These are phyloP conservation scores for Gillenia trifoliata DNA, from an alignment of 306 rosid species.

Conservation along the genomic window DNA sequence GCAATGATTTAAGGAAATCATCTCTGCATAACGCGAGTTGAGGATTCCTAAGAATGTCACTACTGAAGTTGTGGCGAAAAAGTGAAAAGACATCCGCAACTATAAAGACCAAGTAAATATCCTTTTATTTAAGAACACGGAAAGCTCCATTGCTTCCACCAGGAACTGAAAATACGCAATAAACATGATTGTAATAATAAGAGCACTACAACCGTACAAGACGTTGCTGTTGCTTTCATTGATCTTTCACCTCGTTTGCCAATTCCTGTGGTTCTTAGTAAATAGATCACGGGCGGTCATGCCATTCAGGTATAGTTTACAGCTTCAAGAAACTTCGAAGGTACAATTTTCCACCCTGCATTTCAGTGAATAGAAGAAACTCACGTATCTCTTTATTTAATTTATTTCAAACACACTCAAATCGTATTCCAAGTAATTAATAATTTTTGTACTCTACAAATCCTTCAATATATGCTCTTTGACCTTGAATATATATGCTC, in stretches of 20 bases:
- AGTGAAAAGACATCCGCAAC: slow-evolving; percentile 27
- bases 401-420: too few species aligned
- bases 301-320: neutral
- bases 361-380: neutral
- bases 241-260: slow-evolving; percentile 27
- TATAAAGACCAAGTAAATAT: slow-evolving; percentile 14
- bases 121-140: neutral
- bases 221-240: slow-evolving; percentile 36
- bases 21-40: slow-evolving; percentile 38
- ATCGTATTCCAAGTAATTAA: neutral
- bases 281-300: slow-evolving; percentile 27
- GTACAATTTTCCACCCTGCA: neutral
- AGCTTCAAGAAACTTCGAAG: neutral
- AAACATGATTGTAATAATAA: slow-evolving; percentile 38
- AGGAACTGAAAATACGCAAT: slow-evolving; percentile 33
- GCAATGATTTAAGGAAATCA: slow-evolving; percentile 32
- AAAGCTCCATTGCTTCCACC: slow-evolving; percentile 24
- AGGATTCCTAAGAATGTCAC: slow-evolving; percentile 30
- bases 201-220: slow-evolving; percentile 40
- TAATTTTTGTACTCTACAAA: neutral
- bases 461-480: neutral
- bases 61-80: slow-evolving; percentile 24
- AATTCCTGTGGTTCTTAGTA: slow-evolving; percentile 23
- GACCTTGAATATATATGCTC: too few species aligned
- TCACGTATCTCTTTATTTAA: too few species aligned